Evolutionary conservation across 768 basidiomycete genomes (phyloP).

Genomic region (Phaeolepiota aurea): DNA sequence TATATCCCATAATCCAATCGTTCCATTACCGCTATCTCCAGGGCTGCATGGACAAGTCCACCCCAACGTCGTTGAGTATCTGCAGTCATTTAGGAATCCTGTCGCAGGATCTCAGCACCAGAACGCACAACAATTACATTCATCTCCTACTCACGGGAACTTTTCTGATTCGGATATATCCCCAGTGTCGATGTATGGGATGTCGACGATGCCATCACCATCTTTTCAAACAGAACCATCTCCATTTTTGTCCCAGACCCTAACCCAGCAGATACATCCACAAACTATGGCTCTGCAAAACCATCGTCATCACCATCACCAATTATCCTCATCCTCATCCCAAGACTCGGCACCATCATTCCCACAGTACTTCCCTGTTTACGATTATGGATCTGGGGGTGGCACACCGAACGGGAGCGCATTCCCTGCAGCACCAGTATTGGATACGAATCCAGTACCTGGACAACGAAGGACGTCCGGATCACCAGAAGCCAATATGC

Average conservation of each 20-base stretch:
- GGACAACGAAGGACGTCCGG: conserved; percentile 35
- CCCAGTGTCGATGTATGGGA: conserved; percentile 37
- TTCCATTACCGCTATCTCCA: conserved; percentile 57
- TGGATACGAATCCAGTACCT: conserved; percentile 31
- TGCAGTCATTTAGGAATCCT: conserved; percentile 43
- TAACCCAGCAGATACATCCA: conserved; percentile 16
- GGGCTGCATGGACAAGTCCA: conserved; percentile 43
- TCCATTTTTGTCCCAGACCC: conserved; percentile 20
- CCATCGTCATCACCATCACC: conserved; percentile 15
- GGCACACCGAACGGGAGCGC: conserved; percentile 13
- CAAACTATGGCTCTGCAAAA: conserved; percentile 15
- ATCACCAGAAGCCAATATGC: conserved; percentile 55
- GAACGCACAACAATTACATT: conserved; percentile 10
- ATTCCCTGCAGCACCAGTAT: conserved; percentile 18
- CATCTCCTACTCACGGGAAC: conserved; percentile 8
- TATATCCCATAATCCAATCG: conserved; percentile 61
- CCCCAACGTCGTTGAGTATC: conserved; percentile 59
- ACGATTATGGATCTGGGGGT: conserved; percentile 49
- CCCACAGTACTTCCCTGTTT: conserved; percentile 71
- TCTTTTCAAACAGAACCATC: conserved; percentile 25
- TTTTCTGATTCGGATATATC: conserved; percentile 29
- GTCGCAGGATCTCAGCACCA: conserved; percentile 14
- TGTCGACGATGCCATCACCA: conserved; percentile 26
- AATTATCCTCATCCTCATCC: not conserved
- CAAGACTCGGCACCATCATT: conserved; percentile 18